phyloP scores from a whole-genome alignment of 2,329 filamentous ascomycete species.

The Xylaria sp. region DNA sequence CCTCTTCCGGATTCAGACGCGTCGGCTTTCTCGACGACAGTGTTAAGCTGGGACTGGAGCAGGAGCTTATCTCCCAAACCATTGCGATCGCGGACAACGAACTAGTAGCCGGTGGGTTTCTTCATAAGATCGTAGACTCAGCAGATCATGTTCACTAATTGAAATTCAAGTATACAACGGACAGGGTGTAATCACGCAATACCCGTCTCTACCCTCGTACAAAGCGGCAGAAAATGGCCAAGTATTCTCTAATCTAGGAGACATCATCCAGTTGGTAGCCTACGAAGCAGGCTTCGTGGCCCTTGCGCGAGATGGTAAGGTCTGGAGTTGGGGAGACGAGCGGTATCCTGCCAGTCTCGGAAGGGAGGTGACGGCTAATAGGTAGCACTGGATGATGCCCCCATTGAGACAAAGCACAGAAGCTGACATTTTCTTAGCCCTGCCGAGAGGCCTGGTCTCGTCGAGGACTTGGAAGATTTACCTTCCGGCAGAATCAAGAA shows the following conservation, averaged over 20 bases:
- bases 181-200: constrained; percentile 27
- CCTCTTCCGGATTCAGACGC: constrained; percentile 22
- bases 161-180: constrained; percentile 25
- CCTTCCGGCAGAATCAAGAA: constrained; percentile 47
- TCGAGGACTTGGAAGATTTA: constrained; percentile 48
- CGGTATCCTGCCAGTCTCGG: constrained; percentile 54
- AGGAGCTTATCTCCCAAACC: constrained; percentile 23
- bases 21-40: constrained; percentile 29
- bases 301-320: constrained; percentile 39
- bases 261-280: constrained; percentile 39
- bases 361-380: constrained; percentile 38
- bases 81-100: constrained; percentile 36
- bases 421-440: constrained; percentile 34
- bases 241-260: constrained; percentile 24
- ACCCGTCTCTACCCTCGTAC: constrained; percentile 19
- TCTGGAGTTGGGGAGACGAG: constrained; percentile 53
- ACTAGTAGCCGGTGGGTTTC: constrained; percentile 28
- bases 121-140: background rate
- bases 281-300: constrained; percentile 48
- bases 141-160: constrained; percentile 11
- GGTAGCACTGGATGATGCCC: constrained; percentile 23
- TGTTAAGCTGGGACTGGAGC: constrained; percentile 17
- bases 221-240: constrained; percentile 5
- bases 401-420: background rate
- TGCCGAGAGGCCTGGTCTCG: constrained; percentile 40